These are phyloP conservation scores for Stephanodiscus triporus DNA, from an alignment of 108 stramenopile genomes.

Conservation along the genomic window DNA sequence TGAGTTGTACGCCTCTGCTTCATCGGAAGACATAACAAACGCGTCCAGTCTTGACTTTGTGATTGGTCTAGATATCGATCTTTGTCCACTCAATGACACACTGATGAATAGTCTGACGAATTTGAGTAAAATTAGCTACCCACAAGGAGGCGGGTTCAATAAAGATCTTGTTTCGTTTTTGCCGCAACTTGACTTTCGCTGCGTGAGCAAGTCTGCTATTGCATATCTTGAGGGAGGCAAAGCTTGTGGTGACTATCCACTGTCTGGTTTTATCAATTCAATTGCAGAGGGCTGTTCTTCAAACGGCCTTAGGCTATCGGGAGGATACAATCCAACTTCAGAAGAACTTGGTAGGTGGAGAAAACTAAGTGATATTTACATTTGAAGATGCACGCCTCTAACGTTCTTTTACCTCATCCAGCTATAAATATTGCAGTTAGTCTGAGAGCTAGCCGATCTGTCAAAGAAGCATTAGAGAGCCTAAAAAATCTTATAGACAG, in stretches of 20 bases:
- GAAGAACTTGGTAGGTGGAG: slow-evolving; percentile 11
- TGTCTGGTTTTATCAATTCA: slow-evolving; percentile 22
- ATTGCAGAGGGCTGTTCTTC: slow-evolving; percentile 31
- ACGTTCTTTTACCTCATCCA: not conserved
- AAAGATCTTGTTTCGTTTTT: slow-evolving; percentile 3
- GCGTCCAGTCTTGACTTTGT: not conserved
- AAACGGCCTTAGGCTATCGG: slow-evolving; percentile 7
- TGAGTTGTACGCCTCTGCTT: slow-evolving; percentile 11
- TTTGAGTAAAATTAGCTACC: not conserved
- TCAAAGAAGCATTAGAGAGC: slow-evolving; percentile 16
- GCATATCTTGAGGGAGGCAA: slow-evolving; percentile 4
- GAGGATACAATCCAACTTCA: slow-evolving; percentile 21
- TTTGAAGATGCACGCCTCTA: not conserved
- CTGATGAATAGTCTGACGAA: not conserved
- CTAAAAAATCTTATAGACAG: not conserved
- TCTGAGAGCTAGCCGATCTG: slow-evolving; percentile 11
- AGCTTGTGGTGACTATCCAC: not conserved
- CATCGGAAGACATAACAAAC: not conserved
- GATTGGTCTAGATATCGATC: slow-evolving; percentile 7
- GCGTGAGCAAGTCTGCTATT: slow-evolving; percentile 21
- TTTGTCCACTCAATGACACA: not conserved
- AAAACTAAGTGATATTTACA: not conserved
- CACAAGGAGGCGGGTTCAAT: not conserved
- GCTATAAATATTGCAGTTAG: slow-evolving; percentile 6
- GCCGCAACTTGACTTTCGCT: slow-evolving; percentile 14